Evolutionary conservation across 75 land plant genomes (phyloP).

Genomic region (Cunninghamia lanceolata): DNA sequence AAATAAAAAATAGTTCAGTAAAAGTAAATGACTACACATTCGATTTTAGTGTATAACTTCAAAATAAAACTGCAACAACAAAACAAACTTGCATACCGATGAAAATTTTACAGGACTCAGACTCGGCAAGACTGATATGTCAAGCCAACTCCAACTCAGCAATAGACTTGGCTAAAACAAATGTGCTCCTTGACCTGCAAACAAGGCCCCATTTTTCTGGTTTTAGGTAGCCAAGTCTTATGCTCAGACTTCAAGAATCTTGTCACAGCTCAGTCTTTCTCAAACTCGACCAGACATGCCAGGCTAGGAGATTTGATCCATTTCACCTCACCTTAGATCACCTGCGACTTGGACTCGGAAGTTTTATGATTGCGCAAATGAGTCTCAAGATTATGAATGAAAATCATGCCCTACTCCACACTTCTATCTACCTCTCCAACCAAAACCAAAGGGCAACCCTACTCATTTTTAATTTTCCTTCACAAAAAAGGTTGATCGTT

Average conservation of each 20-base stretch:
- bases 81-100: not conserved
- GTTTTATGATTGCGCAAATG: not conserved
- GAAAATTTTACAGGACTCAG: not conserved
- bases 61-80: not conserved
- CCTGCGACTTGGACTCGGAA: not conserved
- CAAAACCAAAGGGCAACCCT: not conserved
- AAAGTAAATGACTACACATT: not conserved
- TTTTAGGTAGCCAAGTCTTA: too few species aligned
- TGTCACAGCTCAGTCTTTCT: too few species aligned
- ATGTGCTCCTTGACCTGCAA: not conserved
- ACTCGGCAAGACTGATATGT: too few species aligned
- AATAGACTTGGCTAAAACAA: too few species aligned
- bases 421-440: not conserved
- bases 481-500: not conserved
- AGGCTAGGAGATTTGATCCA: not conserved
- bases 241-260: too few species aligned
- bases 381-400: not conserved
- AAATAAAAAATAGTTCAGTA: not conserved
- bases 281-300: not conserved
- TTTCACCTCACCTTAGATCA: not conserved
- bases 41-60: not conserved
- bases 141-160: too few species aligned
- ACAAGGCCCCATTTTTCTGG: not conserved
- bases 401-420: not conserved
- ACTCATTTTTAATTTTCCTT: not conserved